Evolutionary conservation across 139 green algal species (phyloP).

Genomic region (Volvox africanus): DNA sequence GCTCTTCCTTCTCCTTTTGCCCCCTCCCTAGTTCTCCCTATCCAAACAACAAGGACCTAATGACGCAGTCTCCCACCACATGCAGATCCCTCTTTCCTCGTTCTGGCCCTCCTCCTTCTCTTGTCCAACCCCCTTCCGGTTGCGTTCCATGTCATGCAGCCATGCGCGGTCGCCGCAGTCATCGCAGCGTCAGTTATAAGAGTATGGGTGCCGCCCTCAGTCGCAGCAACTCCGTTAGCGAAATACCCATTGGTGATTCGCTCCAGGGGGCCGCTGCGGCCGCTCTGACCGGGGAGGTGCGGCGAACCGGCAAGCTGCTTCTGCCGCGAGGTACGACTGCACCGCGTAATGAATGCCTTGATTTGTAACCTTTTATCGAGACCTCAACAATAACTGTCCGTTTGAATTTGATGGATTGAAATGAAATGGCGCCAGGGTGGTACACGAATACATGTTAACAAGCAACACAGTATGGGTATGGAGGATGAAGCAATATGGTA

Average conservation of each 20-base stretch:
- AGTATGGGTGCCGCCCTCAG: constrained; percentile 7
- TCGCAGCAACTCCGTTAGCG: not conserved
- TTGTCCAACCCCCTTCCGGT: not conserved
- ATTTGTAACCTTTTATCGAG: no score
- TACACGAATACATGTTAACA: no score
- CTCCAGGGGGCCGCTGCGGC: not conserved
- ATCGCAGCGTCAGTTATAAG: not conserved
- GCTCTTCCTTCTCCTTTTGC: no score
- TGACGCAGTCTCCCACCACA: no score
- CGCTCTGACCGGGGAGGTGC: not conserved
- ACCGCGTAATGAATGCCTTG: no score
- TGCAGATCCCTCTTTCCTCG: not conserved
- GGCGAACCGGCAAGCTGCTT: constrained; percentile 29
- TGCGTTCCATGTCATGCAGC: not conserved
- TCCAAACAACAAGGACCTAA: no score
- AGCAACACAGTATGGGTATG: no score
- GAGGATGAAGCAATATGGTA: no score
- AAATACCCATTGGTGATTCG: not conserved
- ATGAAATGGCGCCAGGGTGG: no score
- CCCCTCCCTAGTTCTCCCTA: no score
- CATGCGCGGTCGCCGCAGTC: not conserved
- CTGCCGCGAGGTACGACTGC: not conserved
- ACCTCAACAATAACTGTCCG: no score
- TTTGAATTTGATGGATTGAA: no score
- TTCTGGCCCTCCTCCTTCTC: not conserved